Percentiles rank a stretch among this genome's conserved stretches.
These are phyloP conservation scores for Guadua angustifolia DNA, from an alignment of 176 grass and related monocot species.

Conservation along the genomic window DNA sequence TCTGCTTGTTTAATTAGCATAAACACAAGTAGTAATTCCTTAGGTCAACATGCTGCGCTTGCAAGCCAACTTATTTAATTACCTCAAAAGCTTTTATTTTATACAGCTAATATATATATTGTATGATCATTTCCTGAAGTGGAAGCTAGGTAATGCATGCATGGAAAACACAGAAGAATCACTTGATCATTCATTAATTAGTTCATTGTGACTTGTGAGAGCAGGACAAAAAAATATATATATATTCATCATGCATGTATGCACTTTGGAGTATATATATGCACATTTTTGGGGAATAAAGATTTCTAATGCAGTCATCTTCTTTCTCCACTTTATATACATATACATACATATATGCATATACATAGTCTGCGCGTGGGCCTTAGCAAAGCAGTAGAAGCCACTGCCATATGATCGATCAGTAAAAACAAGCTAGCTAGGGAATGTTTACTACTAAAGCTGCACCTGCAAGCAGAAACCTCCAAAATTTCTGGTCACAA, in stretches of 20 bases:
- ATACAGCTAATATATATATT: too few species aligned
- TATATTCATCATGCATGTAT: too few species aligned
- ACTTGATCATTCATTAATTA: slow-evolving; percentile 14
- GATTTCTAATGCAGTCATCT: too few species aligned
- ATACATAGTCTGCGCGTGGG: not conserved
- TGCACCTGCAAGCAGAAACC: slow-evolving; percentile 41
- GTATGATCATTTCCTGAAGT: too few species aligned
- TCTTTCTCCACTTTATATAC: not conserved
- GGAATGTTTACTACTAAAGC: slow-evolving; percentile 44
- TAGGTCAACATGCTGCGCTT: slow-evolving; percentile 35
- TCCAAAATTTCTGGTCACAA: slow-evolving; percentile 57
- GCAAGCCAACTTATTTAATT: slow-evolving; percentile 29
- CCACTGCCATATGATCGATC: slow-evolving; percentile 16
- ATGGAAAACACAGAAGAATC: not conserved
- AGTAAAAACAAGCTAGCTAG: slow-evolving; percentile 2
- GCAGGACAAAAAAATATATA: too few species aligned
- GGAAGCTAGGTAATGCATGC: not conserved
- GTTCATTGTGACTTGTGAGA: not conserved
- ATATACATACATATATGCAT: too few species aligned
- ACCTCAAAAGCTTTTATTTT: slow-evolving; percentile 6
- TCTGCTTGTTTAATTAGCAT: slow-evolving; percentile 47
- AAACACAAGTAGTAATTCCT: not conserved
- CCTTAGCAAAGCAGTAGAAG: slow-evolving; percentile 21
- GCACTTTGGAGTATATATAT: too few species aligned
- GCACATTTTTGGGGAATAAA: too few species aligned